A percentile compares a stretch with the other conserved stretches of the same genome.
These are phyloP conservation scores for Podospora pseudoanserina DNA, from an alignment of 495 filamentous ascomycete species.

Conservation along the genomic window DNA sequence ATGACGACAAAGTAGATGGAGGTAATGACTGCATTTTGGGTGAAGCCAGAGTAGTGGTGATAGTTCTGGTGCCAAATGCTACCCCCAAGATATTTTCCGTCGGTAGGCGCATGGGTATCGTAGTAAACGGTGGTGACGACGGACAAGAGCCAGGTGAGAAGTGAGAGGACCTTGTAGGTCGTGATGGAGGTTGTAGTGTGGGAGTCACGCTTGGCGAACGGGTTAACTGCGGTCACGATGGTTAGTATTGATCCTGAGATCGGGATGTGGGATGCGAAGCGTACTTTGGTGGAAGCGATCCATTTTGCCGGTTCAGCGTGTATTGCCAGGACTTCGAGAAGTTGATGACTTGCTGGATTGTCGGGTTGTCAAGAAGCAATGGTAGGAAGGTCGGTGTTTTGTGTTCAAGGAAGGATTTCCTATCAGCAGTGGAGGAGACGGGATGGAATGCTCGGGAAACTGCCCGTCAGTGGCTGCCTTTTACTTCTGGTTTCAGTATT, in stretches of 20 bases:
- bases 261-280: conserved; percentile 11
- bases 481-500: not conserved
- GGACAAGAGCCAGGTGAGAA: conserved; percentile 67
- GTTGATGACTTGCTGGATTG: not conserved
- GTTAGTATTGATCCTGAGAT: conserved; percentile 3
- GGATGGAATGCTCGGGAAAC: not conserved
- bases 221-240: conserved; percentile 50
- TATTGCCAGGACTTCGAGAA: not conserved
- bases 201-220: conserved; percentile 61
- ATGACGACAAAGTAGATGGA: conserved; percentile 77
- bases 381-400: not conserved
- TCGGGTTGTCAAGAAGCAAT: not conserved
- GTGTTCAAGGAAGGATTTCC: not conserved
- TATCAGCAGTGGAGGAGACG: not conserved
- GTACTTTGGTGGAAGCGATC: conserved; percentile 42
- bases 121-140: conserved; percentile 69
- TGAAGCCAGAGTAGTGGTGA: conserved; percentile 65
- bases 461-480: not conserved
- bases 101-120: conserved; percentile 56
- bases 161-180: conserved; percentile 63
- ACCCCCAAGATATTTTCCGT: conserved; percentile 51
- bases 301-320: conserved; percentile 28
- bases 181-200: conserved; percentile 50
- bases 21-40: conserved; percentile 64
- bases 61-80: conserved; percentile 69